Conservation (phyloP, 1,284 basidiomycete genomes). For the Ceratobasidium sp. region DNA sequence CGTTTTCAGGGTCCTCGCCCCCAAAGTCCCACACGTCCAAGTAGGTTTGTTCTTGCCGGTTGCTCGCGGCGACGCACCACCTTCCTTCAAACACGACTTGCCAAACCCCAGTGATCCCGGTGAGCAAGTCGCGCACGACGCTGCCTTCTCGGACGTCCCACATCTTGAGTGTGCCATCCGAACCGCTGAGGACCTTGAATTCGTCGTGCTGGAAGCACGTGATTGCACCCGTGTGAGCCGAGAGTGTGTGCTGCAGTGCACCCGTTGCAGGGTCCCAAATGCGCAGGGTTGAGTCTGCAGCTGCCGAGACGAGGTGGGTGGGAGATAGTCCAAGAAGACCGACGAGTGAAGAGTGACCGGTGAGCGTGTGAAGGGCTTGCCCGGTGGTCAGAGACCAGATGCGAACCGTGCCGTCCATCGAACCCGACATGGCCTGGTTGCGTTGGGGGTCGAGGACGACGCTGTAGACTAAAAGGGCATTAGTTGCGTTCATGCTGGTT, state of each 20-base stretch:
- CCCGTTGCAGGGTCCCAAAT: constrained; percentile 90
- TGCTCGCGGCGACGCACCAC: constrained; percentile 91
- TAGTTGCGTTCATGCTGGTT: constrained; percentile 17
- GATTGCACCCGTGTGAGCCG: constrained; percentile 90
- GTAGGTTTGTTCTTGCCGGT: constrained; percentile 76
- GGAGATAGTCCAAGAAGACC: constrained; percentile 87
- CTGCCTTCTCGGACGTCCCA: constrained; percentile 90
- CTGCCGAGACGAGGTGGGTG: constrained; percentile 88
- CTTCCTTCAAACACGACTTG: constrained; percentile 92
- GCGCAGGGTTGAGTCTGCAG: constrained; percentile 89
- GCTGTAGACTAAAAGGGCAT: constrained; percentile 74
- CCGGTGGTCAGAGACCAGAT: constrained; percentile 89
- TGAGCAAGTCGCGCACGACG: constrained; percentile 83
- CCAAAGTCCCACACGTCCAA: constrained; percentile 89
- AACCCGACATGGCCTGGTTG: constrained; percentile 89
- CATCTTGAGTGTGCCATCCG: constrained; percentile 95
- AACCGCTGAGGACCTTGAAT: constrained; percentile 91
- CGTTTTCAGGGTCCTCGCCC: constrained; percentile 56
- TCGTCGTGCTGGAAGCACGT: constrained; percentile 98
- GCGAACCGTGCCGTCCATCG: constrained; percentile 94
- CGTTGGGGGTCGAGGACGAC: constrained; percentile 85
- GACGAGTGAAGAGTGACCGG: constrained; percentile 87
- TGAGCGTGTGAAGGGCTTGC: constrained; percentile 76
- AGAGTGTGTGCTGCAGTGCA: constrained; percentile 77
- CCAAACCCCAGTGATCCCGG: constrained; percentile 91